Evolutionary conservation across 139 green algal genomes (phyloP).

Genomic region (Coelastrella sp.): DNA sequence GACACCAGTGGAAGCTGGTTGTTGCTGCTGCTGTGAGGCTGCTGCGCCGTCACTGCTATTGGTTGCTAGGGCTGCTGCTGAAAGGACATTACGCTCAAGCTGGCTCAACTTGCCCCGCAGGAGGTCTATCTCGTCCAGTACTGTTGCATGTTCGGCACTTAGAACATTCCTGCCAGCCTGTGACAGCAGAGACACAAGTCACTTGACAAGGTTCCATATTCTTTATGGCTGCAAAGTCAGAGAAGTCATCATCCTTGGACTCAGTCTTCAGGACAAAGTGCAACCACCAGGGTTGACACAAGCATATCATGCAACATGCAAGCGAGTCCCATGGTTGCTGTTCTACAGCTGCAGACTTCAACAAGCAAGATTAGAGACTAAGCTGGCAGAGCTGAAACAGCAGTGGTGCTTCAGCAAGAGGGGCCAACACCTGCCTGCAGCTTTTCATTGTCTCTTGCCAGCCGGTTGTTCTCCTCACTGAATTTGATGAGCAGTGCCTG

Average conservation of each 20-base stretch:
- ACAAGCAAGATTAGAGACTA: too few relatives aligned
- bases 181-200: not conserved
- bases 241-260: too few relatives aligned
- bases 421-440: constrained; percentile 53
- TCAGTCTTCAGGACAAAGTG: too few relatives aligned
- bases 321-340: too few relatives aligned
- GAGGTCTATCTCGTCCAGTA: constrained; percentile 54
- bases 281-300: too few relatives aligned
- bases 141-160: constrained; percentile 40
- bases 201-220: not conserved
- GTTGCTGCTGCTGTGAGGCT: not conserved
- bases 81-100: constrained; percentile 44
- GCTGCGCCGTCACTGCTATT: not conserved
- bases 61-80: constrained; percentile 19
- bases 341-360: too few relatives aligned
- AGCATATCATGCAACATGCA: too few relatives aligned
- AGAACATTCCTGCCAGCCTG: constrained; percentile 45
- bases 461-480: constrained; percentile 75
- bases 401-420: too few relatives aligned
- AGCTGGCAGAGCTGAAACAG: too few relatives aligned
- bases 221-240: too few relatives aligned
- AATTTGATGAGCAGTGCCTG: constrained; percentile 65
- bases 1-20: not conserved
- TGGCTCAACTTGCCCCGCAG: constrained; percentile 46
- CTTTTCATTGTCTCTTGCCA: constrained; percentile 73